Conservation (phyloP, 2,329 filamentous ascomycete genomes). For the Alternaria metachromatica region DNA sequence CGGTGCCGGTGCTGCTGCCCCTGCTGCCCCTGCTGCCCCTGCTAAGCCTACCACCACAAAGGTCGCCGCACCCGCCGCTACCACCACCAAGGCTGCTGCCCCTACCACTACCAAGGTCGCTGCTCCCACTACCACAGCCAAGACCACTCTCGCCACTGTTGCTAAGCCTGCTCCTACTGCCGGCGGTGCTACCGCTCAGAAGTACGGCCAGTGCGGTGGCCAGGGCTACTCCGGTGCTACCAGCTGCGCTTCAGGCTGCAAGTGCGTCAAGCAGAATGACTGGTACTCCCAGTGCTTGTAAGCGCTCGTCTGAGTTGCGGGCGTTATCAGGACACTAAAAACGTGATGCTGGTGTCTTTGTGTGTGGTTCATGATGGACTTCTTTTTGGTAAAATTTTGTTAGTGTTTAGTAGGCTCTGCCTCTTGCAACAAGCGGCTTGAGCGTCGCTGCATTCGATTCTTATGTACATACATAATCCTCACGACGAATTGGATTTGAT, state of each 20-base stretch:
- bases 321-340: neutral
- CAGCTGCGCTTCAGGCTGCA: conserved; percentile 48
- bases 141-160: conserved; percentile 32
- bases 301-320: neutral
- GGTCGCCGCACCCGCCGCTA: conserved; percentile 13
- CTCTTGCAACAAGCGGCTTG: conserved; percentile 8
- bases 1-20: conserved; percentile 26
- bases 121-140: conserved; percentile 16
- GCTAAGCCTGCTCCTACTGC: conserved; percentile 24
- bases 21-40: conserved; percentile 10
- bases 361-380: neutral
- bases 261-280: conserved; percentile 51
- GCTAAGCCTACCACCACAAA: conserved; percentile 17
- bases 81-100: conserved; percentile 15
- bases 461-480: conserved; percentile 23
- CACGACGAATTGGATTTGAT: conserved; percentile 7
- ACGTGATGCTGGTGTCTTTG: neutral
- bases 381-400: conserved; percentile 1
- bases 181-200: conserved; percentile 28
- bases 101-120: conserved; percentile 5
- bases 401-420: conserved; percentile 17
- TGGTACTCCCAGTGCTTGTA: conserved; percentile 58
- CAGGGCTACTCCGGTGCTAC: conserved; percentile 51
- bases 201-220: conserved; percentile 57
- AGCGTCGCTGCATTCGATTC: conserved; percentile 18